Evolutionary conservation across 139 green algal genomes (phyloP).

Genomic region (Micractinium sp.): DNA sequence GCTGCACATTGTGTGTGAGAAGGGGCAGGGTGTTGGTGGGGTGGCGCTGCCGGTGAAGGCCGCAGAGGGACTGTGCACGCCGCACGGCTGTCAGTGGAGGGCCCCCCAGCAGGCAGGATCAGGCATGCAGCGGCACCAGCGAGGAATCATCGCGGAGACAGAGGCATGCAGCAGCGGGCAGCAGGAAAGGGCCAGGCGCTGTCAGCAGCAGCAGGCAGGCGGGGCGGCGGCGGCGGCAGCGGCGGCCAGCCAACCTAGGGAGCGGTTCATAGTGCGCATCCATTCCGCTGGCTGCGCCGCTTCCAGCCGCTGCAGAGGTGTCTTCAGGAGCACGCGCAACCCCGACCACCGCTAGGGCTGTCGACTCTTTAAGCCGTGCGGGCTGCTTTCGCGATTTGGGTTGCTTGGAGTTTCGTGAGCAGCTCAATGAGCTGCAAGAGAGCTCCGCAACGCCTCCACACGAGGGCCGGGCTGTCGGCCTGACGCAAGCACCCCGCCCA

Average conservation of each 20-base stretch:
- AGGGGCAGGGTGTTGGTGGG: too few species aligned
- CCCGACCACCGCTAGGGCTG: too few species aligned
- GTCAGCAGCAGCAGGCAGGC: not conserved
- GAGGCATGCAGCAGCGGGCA: not conserved
- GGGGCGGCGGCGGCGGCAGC: not conserved
- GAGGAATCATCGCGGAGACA: not conserved
- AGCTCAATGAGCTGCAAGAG: too few species aligned
- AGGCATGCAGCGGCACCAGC: not conserved
- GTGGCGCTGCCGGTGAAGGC: too few species aligned
- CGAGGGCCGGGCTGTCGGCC: too few species aligned
- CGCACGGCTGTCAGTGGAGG: not conserved
- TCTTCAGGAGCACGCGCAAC: not conserved
- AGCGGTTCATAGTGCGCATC: conserved; percentile 35
- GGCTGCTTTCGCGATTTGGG: too few species aligned
- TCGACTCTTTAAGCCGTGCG: too few species aligned
- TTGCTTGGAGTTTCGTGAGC: too few species aligned
- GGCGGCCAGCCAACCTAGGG: not conserved
- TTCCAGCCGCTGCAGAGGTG: not conserved
- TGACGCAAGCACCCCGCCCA: too few species aligned
- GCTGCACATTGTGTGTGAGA: not conserved
- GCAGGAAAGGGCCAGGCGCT: not conserved
- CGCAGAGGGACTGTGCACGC: too few species aligned
- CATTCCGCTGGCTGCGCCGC: not conserved
- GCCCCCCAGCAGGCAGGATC: not conserved
- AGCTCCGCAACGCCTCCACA: too few species aligned